Base-by-base conservation (phyloP, 2,329 filamentous ascomycete species). In the Monosporascus sp. region DNA sequence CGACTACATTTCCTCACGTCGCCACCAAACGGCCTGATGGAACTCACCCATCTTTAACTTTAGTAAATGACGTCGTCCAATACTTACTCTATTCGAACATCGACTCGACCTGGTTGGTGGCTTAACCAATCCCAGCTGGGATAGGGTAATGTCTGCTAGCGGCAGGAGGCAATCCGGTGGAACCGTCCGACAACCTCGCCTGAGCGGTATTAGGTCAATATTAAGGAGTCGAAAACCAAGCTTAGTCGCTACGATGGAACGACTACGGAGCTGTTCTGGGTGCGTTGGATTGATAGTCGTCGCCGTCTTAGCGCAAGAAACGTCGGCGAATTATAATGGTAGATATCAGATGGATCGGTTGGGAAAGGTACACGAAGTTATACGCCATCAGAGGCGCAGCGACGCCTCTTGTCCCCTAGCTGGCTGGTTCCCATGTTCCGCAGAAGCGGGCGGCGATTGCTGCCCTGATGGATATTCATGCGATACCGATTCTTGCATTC, bases 381-480 rank as follows among this genome's bases (percentile, higher is more conserved):
- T 63, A 18, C 63, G 56, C 26, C 61, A 60, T 28, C 60, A 53
- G 22, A 65, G 64, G 37, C 64, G 66, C 31, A 65, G 66, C 31
- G 65, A 65, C 7, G 57, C 51, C 14, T 54, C 58, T 5, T 69
- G 67, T 41, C 47, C 56, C 26, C 8, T 48, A 31, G 22, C 53
- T 2, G 56, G 58, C 2, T 67, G 60, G 51, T 56, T 57, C 2
- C 46, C 67, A 48, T 67, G 60, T 48, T 52, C 55, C n/a, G 56
- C 59, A 26, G 59, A 63, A 17, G 59, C 55, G 11, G 60, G 62
- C 37, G 77, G 78, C 37, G 74, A 72, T 37, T 80, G 78, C 53
- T 80, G 78, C 54, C 77, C 78, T 1, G 63, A 71, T 5, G 64
- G 70, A 40, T 82, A 79, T 59, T 67, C 68, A 4, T 83, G 80